Conservation (phyloP, 371 early-diverging fungal species). For the Capillidium rhysosporum region DNA sequence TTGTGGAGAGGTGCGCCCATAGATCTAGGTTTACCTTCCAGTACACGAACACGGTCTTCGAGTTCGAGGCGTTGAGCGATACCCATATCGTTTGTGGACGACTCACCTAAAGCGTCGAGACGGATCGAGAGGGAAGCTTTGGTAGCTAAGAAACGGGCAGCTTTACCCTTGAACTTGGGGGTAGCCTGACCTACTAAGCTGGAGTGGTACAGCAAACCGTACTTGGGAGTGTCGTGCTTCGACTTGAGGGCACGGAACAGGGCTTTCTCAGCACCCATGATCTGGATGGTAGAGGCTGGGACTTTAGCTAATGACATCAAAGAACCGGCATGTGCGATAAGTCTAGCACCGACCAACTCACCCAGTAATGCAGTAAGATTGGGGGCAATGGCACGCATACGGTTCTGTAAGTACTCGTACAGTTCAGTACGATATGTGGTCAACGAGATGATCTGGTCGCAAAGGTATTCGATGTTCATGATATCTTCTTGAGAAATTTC, state of each 20-base stretch:
- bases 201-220: conserved; percentile 88
- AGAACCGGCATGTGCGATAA: conserved; percentile 95
- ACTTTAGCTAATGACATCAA: conserved; percentile 91
- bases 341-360: conserved; percentile 84
- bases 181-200: conserved; percentile 72
- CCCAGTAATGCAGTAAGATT: conserved; percentile 96
- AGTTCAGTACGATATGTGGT: conserved; percentile 83
- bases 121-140: conserved; percentile 85
- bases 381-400: conserved; percentile 95
- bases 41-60: conserved; percentile 67
- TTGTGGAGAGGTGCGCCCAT: conserved; percentile 34
- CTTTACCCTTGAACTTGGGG: conserved; percentile 75
- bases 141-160: conserved; percentile 72
- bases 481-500: conserved; percentile 84
- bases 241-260: conserved; percentile 83
- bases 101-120: conserved; percentile 88
- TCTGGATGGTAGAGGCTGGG: conserved; percentile 96
- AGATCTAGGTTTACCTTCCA: conserved; percentile 38
- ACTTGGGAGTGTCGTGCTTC: conserved; percentile 91
- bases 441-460: conserved; percentile 78
- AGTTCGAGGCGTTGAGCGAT: conserved; percentile 63
- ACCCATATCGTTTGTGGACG: conserved; percentile 63
- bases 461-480: conserved; percentile 84
- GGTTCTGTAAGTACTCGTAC: conserved; percentile 75
- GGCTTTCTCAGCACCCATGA: conserved; percentile 98